Evolutionary conservation across 805 yeast genomes (phyloP), one percentile per base, ranked within the genome.

Genomic region (Kodamaea laetipori): DNA sequence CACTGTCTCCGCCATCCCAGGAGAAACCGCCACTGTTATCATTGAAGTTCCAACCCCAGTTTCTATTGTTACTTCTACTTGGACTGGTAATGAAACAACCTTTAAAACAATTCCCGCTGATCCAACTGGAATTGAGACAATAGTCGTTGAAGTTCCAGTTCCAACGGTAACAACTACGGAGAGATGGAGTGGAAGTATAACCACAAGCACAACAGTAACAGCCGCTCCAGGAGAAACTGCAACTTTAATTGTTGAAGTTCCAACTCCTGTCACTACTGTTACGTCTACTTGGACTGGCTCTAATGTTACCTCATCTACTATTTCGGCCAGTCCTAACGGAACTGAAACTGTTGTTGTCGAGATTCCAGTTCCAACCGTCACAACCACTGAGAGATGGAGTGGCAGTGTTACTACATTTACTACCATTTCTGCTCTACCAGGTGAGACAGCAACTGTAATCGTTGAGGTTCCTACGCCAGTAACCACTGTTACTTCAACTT

Each of bases 321-420:
- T 49, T 4, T 37, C 52, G 10, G 39, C 49, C 10, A 12, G n/a
- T 8, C 26, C 39, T 16, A 43, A 43, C 18, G 47, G 40, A 10
- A 43, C 44, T 4, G 41, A 39, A 43, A 25, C 55, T 23, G 49
- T 49, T 7, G 26, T 40, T 15, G 50, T 51, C 13, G 48, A 43
- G 8, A 43, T 41, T 15, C 54, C 55, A 7, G 24, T 21, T 30
- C 42, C 37, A 5, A 34, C 39, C 17, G 34, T 24, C 6, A 40
- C 44, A 9, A 40, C 38, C 13, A 40, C 43, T 12, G 4, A 5
- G 2, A 32, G 13, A 11, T 24, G 48, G 15, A 44, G 44, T 6
- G 49, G 46, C 12, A 58, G 62, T 9, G 51, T 37, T 37, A 58
- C 62, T 2, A 56, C 54, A 18, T 52, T 45, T 15, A 58, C 56